Conservation (phyloP, 345 rosid genomes). For the Citrus australasica region DNA sequence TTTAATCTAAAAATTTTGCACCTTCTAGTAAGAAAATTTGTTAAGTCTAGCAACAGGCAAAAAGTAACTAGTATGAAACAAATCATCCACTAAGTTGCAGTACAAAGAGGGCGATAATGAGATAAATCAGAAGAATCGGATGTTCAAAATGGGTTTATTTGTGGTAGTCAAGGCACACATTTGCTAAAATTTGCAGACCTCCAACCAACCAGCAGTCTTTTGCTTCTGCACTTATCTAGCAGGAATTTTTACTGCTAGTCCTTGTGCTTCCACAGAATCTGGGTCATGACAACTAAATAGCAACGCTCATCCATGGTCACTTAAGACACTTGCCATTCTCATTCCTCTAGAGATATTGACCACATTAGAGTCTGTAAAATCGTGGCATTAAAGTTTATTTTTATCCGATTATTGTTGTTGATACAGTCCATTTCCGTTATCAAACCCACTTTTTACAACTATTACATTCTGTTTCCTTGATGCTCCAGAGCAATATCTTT, state of each 20-base stretch:
- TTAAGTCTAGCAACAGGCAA: not conserved
- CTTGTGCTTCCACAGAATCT: not conserved
- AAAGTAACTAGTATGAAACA: not conserved
- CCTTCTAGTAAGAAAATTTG: too few species aligned
- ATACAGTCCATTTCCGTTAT: not conserved
- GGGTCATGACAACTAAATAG: not conserved
- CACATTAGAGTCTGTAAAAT: not conserved
- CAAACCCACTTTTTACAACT: not conserved
- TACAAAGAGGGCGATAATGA: not conserved
- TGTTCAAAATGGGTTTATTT: not conserved
- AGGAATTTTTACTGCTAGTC: not conserved
- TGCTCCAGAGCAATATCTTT: not conserved
- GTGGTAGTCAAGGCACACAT: not conserved
- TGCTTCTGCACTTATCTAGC: not conserved
- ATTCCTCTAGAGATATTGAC: not conserved
- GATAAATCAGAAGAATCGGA: too few species aligned
- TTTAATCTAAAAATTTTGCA: too few species aligned
- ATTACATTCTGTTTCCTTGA: not conserved
- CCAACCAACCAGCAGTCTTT: not conserved
- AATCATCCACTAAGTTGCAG: not conserved
- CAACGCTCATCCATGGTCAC: not conserved
- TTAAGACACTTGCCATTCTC: not conserved
- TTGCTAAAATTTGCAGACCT: not conserved
- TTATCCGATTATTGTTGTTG: not conserved
- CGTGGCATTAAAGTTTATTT: not conserved